Evolutionary conservation across 1,284 basidiomycete genomes (phyloP).

Genomic region (Vanrija sp.): DNA sequence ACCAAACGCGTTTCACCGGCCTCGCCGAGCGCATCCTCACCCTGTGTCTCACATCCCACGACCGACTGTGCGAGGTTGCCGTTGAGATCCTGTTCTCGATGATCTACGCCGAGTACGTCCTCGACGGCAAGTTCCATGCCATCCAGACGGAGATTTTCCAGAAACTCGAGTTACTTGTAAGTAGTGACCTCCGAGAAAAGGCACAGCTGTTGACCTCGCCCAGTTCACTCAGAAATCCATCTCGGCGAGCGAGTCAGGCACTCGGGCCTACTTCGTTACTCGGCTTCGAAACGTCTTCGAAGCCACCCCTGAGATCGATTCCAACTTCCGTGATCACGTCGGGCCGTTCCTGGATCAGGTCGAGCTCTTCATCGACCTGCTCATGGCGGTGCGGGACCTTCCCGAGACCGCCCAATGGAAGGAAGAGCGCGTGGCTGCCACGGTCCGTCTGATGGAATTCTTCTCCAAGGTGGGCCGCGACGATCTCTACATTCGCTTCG

Average conservation of each 20-base stretch:
- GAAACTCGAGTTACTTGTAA: conserved; percentile 69
- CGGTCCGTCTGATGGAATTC: conserved; percentile 86
- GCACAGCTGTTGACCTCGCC: background rate
- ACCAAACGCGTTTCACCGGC: conserved; percentile 75
- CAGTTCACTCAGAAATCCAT: conserved; percentile 31
- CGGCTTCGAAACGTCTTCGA: conserved; percentile 86
- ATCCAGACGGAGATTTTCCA: conserved; percentile 95
- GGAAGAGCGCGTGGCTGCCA: conserved; percentile 90
- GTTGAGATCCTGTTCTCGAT: conserved; percentile 92
- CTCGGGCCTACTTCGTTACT: conserved; percentile 88
- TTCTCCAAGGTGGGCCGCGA: conserved; percentile 78
- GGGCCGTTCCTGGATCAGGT: conserved; percentile 81
- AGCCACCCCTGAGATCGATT: conserved; percentile 67
- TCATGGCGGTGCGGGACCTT: conserved; percentile 85
- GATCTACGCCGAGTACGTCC: conserved; percentile 88
- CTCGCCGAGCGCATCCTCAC: conserved; percentile 88
- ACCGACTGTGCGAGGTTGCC: conserved; percentile 81
- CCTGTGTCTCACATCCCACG: conserved; percentile 90
- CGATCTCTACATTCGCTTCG: conserved; percentile 89
- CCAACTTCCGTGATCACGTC: conserved; percentile 70
- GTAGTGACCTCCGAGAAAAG: conserved; percentile 1
- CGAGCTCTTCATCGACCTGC: conserved; percentile 88
- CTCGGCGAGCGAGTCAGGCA: conserved; percentile 54
- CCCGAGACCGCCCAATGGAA: conserved; percentile 89
- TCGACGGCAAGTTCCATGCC: conserved; percentile 71